Conservation (phyloP, 768 basidiomycete genomes). For the Auricularia heimuer region DNA sequence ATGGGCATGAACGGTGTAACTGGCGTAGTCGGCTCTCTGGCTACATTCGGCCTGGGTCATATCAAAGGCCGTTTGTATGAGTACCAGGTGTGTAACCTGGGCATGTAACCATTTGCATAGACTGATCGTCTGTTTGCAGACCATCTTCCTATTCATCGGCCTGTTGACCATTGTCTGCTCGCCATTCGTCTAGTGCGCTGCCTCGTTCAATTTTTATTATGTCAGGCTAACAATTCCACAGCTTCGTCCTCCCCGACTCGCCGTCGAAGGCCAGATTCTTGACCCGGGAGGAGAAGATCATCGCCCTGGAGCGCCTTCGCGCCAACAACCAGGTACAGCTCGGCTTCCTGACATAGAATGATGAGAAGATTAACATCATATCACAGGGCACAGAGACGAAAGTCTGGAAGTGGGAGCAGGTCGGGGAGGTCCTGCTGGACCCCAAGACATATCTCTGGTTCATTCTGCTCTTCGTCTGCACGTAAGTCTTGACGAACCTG, state of each 20-base stretch:
- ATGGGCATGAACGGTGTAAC: slow-evolving; percentile 34
- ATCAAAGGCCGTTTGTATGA: slow-evolving; percentile 27
- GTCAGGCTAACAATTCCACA: slow-evolving; percentile 8
- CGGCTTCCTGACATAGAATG: slow-evolving; percentile 7
- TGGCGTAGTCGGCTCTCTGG: slow-evolving; percentile 33
- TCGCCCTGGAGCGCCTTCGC: slow-evolving; percentile 32
- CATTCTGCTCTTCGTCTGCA: slow-evolving; percentile 32
- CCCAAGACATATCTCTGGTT: slow-evolving; percentile 36
- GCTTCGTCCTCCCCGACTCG: slow-evolving; percentile 35
- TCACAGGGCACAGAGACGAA: slow-evolving; percentile 32
- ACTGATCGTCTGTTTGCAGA: slow-evolving; percentile 12
- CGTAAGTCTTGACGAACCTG: slow-evolving; percentile 17
- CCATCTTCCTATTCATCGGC: slow-evolving; percentile 39
- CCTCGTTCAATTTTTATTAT: neutral
- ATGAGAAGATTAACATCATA: no score
- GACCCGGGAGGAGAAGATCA: slow-evolving; percentile 30
- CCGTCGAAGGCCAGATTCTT: slow-evolving; percentile 34
- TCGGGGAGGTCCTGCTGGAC: slow-evolving; percentile 28
- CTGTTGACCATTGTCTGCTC: slow-evolving; percentile 29
- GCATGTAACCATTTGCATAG: neutral
- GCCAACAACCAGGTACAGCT: slow-evolving; percentile 30
- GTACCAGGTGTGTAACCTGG: slow-evolving; percentile 20
- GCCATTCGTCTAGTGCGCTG: slow-evolving; percentile 27
- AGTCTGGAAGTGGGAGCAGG: slow-evolving; percentile 37
- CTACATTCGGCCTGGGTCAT: slow-evolving; percentile 34